Evolutionary conservation across 1,139 yeast genomes (phyloP), one percentile per base, ranked within the genome.

Genomic region (Candida sp.): DNA sequence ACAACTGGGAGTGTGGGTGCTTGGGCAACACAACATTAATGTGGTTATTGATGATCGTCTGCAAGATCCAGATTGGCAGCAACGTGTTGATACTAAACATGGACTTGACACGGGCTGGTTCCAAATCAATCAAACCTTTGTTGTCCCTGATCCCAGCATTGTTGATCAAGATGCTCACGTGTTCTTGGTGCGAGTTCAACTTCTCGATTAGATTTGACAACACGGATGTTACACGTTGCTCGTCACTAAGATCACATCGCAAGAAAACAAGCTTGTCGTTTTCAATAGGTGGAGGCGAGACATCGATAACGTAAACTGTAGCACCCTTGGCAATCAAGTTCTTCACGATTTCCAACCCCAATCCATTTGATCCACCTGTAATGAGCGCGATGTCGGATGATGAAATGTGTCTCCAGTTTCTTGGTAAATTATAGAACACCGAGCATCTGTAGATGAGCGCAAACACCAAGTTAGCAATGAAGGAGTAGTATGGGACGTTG

Each of bases 71-170:
- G 9, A 85, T 69, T 12, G 83, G 87, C 0, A 91, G 74, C 30
- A 85, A 60, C 3, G 82, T 72, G 60, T 90, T 90, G 17, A 87
- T 78, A 28, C 77, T 70, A 49, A 86, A 73, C 1, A 84, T 65
- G 0, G 60, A 57, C 2, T 62, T 56, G 3, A 84, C 70, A 8
- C 72, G 68, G 0, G 60, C 59, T 2, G 60, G 66, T 0, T 68
- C 50, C 46, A 81, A 52, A 5, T 76, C 72, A 9, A 76, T 54
- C 2, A 88, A 57, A 1, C 77, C 59, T 41, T 76, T 73, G 51
- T 68, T 67, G 44, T 83, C 84, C 47, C 93, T 74, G 8, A 85
- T 69, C 0, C 94, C 97, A 0, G 96, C 97, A 65, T 90, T 90
- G 62, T 88, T 88, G 27, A 92, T 71, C 41, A 90, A 65, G 0